Conservation (phyloP, 179 eudicot genomes). For the Nepenthes alata region DNA sequence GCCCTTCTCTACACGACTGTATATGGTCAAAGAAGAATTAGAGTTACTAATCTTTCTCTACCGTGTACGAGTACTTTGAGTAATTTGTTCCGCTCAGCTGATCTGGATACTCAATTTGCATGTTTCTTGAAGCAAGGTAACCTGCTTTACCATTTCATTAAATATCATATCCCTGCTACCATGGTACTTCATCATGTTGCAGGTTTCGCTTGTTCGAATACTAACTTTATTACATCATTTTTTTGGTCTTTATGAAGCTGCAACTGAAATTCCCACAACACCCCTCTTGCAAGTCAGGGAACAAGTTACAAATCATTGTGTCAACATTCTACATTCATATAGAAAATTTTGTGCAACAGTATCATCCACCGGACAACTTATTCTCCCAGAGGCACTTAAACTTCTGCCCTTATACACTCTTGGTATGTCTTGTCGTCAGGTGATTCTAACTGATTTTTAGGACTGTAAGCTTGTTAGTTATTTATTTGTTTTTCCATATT, state of each 20-base stretch:
- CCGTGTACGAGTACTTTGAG: constrained; percentile 67
- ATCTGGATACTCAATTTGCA: constrained; percentile 77
- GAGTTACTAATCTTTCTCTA: constrained; percentile 74
- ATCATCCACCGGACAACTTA: constrained; percentile 77
- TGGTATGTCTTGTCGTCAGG: constrained; percentile 31
- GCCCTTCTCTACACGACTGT: constrained; percentile 91
- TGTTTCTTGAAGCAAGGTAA: constrained; percentile 87
- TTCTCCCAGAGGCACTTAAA: constrained; percentile 92
- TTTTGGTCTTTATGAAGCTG: constrained; percentile 32
- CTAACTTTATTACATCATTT: neutral
- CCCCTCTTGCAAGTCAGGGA: constrained; percentile 77
- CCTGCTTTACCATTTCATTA: neutral
- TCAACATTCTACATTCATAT: constrained; percentile 69
- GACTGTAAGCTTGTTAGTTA: neutral
- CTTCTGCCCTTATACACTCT: constrained; percentile 80
- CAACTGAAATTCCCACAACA: constrained; percentile 49
- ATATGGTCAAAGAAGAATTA: constrained; percentile 82
- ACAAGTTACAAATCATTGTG: constrained; percentile 60
- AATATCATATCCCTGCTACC: too few species aligned
- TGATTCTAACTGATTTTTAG: neutral
- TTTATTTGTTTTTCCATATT: neutral
- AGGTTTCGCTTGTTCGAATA: neutral
- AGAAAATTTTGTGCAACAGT: constrained; percentile 87
- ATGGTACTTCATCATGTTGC: neutral
- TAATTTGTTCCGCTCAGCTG: constrained; percentile 74